phyloP scores from a whole-genome alignment of 208 protist genomes.

The Trypanosoma caninum region DNA sequence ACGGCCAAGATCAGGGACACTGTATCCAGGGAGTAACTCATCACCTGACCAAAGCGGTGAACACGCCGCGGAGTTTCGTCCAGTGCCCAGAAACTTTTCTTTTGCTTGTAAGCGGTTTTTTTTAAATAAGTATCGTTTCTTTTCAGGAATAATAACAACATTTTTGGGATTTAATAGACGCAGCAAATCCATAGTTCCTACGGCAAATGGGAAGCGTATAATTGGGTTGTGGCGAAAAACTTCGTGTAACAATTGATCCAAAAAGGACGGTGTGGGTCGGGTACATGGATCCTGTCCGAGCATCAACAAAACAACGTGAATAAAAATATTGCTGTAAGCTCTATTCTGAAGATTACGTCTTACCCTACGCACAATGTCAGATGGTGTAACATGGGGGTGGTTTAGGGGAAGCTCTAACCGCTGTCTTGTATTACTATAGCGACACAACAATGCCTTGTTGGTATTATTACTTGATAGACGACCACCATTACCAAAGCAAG shows the following conservation, averaged over 20 bases:
- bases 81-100: slow-evolving; percentile 28
- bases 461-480: no score
- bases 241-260: slow-evolving; percentile 52
- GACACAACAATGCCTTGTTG: background rate
- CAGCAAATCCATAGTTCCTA: slow-evolving; percentile 59
- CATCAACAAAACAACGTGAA: slow-evolving; percentile 47
- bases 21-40: slow-evolving; percentile 49
- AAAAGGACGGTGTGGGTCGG: slow-evolving; percentile 38
- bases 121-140: slow-evolving; percentile 44
- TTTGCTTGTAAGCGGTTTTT: slow-evolving; percentile 37
- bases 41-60: slow-evolving; percentile 59
- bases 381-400: slow-evolving; percentile 42
- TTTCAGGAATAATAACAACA: slow-evolving; percentile 43
- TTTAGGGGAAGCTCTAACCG: slow-evolving; percentile 47
- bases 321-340: slow-evolving; percentile 45
- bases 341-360: slow-evolving; percentile 38
- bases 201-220: slow-evolving; percentile 65
- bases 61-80: slow-evolving; percentile 43
- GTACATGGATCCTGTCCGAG: slow-evolving; percentile 61
- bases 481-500: slow-evolving; percentile 10
- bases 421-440: background rate
- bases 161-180: slow-evolving; percentile 29
- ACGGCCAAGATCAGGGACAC: background rate
- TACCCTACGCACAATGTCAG: slow-evolving; percentile 37
- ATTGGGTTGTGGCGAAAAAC: slow-evolving; percentile 55